Evolutionary conservation across 2,329 filamentous ascomycete species (phyloP), one percentile per base, ranked within the genome.

Genomic region (Aaosphaeria arxii): DNA sequence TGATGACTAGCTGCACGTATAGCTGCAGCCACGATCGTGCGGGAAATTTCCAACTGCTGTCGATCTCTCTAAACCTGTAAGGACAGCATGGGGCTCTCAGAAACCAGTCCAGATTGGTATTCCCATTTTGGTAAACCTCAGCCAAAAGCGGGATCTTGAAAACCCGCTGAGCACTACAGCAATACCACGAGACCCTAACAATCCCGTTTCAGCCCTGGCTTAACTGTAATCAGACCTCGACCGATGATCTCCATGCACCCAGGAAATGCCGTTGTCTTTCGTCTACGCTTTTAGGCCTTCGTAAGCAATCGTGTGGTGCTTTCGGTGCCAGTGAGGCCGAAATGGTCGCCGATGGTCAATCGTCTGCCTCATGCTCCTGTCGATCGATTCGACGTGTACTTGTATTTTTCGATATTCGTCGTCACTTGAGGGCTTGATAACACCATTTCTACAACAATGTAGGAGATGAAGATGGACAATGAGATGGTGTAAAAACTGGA

Each of bases 371-470:
- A 38, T 46, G 28, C 51, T 51, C 53, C 57, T 60, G 52, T 46
- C 55, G 54, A 57, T 58, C 58, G 30, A 45, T 49, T 47, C 49
- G 53, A 53, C 45, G 11, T 46, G 43, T 39, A 28, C 38, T 50
- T 40, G 35, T 42, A 9, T 24, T 29, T 44, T 48, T 55, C 54
- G 44, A 59, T 57, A 55, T 38, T 51, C 45, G 32, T 55, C 59
- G 61, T 61, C 58, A 64, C 48, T 38, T 42, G 24, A 28, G 30
- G 50, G 45, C 51, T 57, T 54, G 49, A 55, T 54, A 44, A 40
- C 49, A 55, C 42, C 51, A 64, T 33, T 24, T 42, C 47, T 44
- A 44, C 48, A 49, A 51, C 39, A 32, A 39, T 35, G 29, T 33
- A 33, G 48, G 51, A 58, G 49, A 61, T 59, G 46, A 54, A 24